phyloP scores from a whole-genome alignment of 495 filamentous ascomycete genomes.

The Neurospora sp. region DNA sequence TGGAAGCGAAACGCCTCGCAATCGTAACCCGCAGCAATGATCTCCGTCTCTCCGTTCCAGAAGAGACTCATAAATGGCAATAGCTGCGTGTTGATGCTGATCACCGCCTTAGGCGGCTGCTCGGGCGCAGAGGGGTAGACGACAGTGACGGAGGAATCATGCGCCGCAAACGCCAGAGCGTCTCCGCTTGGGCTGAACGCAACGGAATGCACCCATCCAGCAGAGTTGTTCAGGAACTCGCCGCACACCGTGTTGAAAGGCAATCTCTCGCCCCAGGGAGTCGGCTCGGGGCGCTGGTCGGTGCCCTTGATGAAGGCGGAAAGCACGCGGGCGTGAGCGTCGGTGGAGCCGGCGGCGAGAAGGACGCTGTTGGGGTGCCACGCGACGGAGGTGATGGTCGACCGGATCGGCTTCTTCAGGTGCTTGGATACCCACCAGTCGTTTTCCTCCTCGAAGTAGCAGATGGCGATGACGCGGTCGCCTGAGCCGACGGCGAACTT shows the following conservation, averaged over 20 bases:
- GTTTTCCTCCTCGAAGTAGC: slow-evolving; percentile 98
- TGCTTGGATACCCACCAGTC: slow-evolving; percentile 99
- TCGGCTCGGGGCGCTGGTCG: slow-evolving; percentile 77
- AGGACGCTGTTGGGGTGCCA: slow-evolving; percentile 98
- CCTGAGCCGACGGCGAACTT: slow-evolving; percentile 98
- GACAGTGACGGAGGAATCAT: slow-evolving; percentile 92
- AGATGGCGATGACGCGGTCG: slow-evolving; percentile 90
- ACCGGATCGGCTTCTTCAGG: slow-evolving; percentile 94
- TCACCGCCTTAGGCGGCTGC: slow-evolving; percentile 75
- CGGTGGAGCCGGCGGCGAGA: slow-evolving; percentile 85
- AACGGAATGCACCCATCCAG: slow-evolving; percentile 90
- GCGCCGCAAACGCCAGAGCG: slow-evolving; percentile 80
- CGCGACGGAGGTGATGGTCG: slow-evolving; percentile 82
- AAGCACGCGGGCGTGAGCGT: slow-evolving; percentile 95
- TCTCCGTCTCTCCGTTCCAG: slow-evolving; percentile 87
- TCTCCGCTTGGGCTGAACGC: slow-evolving; percentile 87
- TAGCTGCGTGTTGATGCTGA: slow-evolving; percentile 81
- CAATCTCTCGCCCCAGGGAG: slow-evolving; percentile 86
- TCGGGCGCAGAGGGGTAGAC: slow-evolving; percentile 92
- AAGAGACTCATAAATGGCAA: slow-evolving; percentile 85
- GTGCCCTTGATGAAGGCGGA: slow-evolving; percentile 93
- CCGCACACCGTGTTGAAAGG: slow-evolving; percentile 98
- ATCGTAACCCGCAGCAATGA: slow-evolving; percentile 92
- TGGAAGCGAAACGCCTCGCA: slow-evolving; percentile 88
- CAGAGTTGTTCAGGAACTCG: slow-evolving; percentile 88